A percentile compares a stretch with the other conserved stretches of the same genome.
These are phyloP conservation scores for Leptographium wingfieldii DNA, from an alignment of 2,329 filamentous ascomycete species.

Conservation along the genomic window DNA sequence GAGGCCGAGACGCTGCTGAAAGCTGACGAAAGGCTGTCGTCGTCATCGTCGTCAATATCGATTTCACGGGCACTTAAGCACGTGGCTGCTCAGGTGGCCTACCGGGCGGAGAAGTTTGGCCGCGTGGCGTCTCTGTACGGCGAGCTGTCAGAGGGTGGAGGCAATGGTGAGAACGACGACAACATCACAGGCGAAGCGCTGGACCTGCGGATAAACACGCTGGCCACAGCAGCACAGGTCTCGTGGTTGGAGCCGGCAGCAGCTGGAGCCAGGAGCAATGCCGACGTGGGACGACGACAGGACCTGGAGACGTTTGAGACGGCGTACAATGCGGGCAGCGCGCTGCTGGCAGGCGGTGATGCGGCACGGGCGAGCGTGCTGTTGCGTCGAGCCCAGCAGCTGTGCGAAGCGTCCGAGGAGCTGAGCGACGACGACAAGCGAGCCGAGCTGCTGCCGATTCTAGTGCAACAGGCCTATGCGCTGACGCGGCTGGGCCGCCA, in stretches of 20 bases:
- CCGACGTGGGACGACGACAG: slow-evolving; percentile 30
- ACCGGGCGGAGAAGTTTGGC: slow-evolving; percentile 61
- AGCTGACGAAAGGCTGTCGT: slow-evolving; percentile 10
- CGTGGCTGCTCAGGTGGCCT: slow-evolving; percentile 54
- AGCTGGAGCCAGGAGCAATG: slow-evolving; percentile 20
- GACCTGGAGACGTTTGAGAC: slow-evolving; percentile 68
- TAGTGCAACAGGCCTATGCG: slow-evolving; percentile 64
- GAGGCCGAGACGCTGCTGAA: slow-evolving; percentile 42
- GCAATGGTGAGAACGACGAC: slow-evolving; percentile 19
- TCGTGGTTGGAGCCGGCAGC: slow-evolving; percentile 51
- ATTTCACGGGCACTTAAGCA: slow-evolving; percentile 29
- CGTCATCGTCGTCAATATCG: neutral
- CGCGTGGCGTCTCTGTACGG: slow-evolving; percentile 53
- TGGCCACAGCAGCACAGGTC: slow-evolving; percentile 59
- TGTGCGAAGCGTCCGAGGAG: slow-evolving; percentile 64
- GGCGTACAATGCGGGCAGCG: slow-evolving; percentile 69
- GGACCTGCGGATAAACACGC: slow-evolving; percentile 65
- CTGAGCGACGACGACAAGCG: slow-evolving; percentile 61
- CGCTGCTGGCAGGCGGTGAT: slow-evolving; percentile 56
- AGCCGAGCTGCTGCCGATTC: slow-evolving; percentile 61
- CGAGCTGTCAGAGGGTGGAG: slow-evolving; percentile 32
- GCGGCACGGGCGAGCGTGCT: slow-evolving; percentile 51
- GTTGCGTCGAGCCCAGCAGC: slow-evolving; percentile 54
- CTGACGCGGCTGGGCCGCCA: slow-evolving; percentile 52
- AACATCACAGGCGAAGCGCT: slow-evolving; percentile 48